Conservation (phyloP, 495 filamentous ascomycete genomes). For the Daldinia loculata region DNA sequence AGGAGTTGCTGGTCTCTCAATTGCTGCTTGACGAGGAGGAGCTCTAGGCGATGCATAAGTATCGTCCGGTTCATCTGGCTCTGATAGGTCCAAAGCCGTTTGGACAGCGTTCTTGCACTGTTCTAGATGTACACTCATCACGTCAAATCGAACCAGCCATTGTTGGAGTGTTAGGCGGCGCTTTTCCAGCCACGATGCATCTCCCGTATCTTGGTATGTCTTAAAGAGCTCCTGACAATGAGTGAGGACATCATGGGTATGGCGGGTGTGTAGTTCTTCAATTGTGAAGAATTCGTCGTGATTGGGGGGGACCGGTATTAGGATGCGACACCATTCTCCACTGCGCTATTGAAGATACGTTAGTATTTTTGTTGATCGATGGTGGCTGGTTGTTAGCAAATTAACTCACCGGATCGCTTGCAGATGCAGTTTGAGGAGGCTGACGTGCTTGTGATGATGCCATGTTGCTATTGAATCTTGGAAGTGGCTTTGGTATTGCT, state of each 20-base stretch:
- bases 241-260: neutral
- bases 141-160: neutral
- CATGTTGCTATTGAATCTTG: neutral
- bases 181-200: neutral
- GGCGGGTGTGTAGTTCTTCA: neutral
- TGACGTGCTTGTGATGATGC: neutral
- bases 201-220: neutral
- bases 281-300: neutral
- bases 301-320: neutral
- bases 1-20: neutral
- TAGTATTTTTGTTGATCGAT: neutral
- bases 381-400: neutral
- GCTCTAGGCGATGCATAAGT: neutral
- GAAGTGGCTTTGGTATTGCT: too few species aligned
- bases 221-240: constrained; percentile 1
- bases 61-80: neutral
- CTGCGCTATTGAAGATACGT: neutral
- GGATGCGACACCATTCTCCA: neutral
- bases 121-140: neutral
- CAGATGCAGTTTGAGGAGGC: neutral
- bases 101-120: neutral
- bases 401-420: neutral
- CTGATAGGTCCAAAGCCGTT: neutral
- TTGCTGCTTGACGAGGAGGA: neutral
- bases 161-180: constrained; percentile 5